Evolutionary conservation across 371 early-diverging fungal genomes (phyloP), one percentile per base, ranked within the genome.

Genomic region (Mucor velutinosus): DNA sequence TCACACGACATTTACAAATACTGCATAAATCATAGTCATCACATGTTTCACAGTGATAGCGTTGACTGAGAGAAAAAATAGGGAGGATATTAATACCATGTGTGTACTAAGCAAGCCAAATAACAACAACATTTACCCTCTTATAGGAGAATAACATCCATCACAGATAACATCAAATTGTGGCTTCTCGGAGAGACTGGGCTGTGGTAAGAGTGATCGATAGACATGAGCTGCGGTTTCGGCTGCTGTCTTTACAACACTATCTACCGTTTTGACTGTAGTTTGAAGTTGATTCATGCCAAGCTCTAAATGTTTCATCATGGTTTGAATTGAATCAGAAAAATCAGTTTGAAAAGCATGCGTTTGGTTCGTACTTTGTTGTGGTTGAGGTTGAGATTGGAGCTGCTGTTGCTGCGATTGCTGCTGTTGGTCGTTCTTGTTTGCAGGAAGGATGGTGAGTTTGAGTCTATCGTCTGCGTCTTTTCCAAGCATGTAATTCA

Each of bases 11-110:
- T 55, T 73, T 70, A 57, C 87, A 87, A 37, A 41, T 62, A 62
- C 82, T 79, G 64, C 87, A 87, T 47, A 87, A 73, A 64, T 87
- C 85, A 67, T 72, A 85, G 58, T 87, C 77, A 49, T 64, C 60
- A 59, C 87, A 87, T 57, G 76, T 71, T 55, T 63, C 47, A 66
- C 85, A 87, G 37, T 77, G 77, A 72, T 71, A 79, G 21, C 83
- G 60, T 58, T 66, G 43, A 33, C 70, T 72, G 63, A 55, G 27
- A 64, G 45, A 45, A 7, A n/a, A 19, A 45, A n/a, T 5, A 19
- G 15, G 17, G 43, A 37, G 25, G 37, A 6, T 29, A 32, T 58
- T 17, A 57, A 43, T 43, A 35, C 23, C 21, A 21, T 19, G 51
- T 33, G 25, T 19, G 51, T 33, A 25, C 32, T 7, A 21, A 58